These are phyloP conservation scores for Hsuehochloa calcarea DNA, from an alignment of 176 grass and related monocot genomes.

Conservation along the genomic window DNA sequence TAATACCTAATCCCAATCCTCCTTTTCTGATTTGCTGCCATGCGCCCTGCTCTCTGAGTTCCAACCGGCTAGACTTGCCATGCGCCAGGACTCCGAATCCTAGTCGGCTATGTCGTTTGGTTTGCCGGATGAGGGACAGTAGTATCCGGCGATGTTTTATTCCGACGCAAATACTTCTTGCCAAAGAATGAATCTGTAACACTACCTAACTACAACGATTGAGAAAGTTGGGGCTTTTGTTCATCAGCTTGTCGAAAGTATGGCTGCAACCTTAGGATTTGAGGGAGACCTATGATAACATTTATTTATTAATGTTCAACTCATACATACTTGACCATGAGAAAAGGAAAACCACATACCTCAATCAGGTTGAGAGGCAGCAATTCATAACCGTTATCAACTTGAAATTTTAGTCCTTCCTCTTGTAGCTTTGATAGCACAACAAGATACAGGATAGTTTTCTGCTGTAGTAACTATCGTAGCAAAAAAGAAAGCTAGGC, in stretches of 20 bases:
- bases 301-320: constrained; percentile 7
- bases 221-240: not conserved
- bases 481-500: too few species aligned
- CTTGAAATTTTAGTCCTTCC: constrained; percentile 81
- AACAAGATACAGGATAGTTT: constrained; percentile 62
- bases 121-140: too few species aligned
- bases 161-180: too few species aligned
- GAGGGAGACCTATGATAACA: not conserved
- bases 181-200: too few species aligned
- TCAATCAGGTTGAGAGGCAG: constrained; percentile 76
- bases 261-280: not conserved
- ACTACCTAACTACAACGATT: not conserved
- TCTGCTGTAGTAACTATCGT: constrained; percentile 89
- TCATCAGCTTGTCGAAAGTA: not conserved
- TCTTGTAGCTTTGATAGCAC: constrained; percentile 82
- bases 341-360: constrained; percentile 45
- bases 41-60: too few species aligned
- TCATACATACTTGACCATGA: not conserved
- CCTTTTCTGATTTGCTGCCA: too few species aligned
- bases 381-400: constrained; percentile 83
- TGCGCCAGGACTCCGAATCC: too few species aligned
- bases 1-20: too few species aligned
- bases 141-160: too few species aligned
- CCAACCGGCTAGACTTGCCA: too few species aligned
- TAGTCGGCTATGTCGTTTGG: too few species aligned